These are phyloP conservation scores for Suhomyces chickasaworum DNA, from an alignment of 1,139 yeast species.

Conservation along the genomic window DNA sequence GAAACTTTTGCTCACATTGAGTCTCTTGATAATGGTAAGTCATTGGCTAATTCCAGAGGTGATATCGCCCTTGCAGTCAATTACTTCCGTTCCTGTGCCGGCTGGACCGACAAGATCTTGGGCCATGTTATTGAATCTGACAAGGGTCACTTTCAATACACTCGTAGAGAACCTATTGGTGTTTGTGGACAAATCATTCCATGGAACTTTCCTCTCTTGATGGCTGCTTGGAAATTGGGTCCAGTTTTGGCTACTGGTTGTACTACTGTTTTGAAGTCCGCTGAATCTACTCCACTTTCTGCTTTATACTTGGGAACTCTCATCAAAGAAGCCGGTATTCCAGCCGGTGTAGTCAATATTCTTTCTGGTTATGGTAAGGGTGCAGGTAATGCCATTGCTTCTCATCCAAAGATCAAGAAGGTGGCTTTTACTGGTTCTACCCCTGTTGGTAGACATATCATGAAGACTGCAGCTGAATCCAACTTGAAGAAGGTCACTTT, in stretches of 20 bases:
- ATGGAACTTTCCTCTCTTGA: slow-evolving; percentile 42
- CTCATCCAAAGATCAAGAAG: slow-evolving; percentile 35
- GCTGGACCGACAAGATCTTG: slow-evolving; percentile 31
- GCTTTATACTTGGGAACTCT: slow-evolving; percentile 35
- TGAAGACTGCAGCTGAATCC: slow-evolving; percentile 35
- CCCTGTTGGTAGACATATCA: slow-evolving; percentile 35
- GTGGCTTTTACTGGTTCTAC: slow-evolving; percentile 43
- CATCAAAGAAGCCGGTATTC: slow-evolving; percentile 33
- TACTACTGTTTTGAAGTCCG: slow-evolving; percentile 37
- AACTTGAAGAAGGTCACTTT: slow-evolving; percentile 37
- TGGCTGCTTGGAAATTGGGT: slow-evolving; percentile 41
- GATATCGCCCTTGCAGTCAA: slow-evolving; percentile 20
- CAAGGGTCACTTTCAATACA: slow-evolving; percentile 27
- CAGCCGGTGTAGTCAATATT: slow-evolving; percentile 38
- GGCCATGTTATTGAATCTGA: slow-evolving; percentile 28
- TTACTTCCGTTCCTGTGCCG: slow-evolving; percentile 30
- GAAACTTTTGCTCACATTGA: slow-evolving; percentile 23
- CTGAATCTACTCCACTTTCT: slow-evolving; percentile 39
- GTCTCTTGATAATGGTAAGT: slow-evolving; percentile 25
- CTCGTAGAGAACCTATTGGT: slow-evolving; percentile 38
- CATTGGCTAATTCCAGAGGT: slow-evolving; percentile 20
- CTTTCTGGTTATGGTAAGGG: slow-evolving; percentile 35
- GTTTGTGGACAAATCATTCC: slow-evolving; percentile 44
- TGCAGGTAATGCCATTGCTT: slow-evolving; percentile 36
- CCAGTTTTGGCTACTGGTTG: slow-evolving; percentile 40